A percentile compares a stretch with the other conserved stretches of the same genome.
phyloP scores from a whole-genome alignment of 495 filamentous ascomycete species.

The Penicillium paxilli region DNA sequence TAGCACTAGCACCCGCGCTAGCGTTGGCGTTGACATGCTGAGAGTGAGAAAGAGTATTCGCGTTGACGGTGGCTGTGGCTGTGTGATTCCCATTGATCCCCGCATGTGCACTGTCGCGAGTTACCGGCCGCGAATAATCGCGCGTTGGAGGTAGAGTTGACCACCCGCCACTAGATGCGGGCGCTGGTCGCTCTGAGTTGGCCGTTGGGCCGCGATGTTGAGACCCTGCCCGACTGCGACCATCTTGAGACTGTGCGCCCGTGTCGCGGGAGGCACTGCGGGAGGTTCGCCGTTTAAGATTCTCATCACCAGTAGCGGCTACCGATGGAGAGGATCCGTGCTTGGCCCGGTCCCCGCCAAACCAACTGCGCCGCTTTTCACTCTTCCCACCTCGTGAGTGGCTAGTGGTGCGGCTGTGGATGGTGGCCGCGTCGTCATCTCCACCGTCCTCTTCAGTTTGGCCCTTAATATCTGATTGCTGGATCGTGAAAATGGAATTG shows the following conservation, averaged over 20 bases:
- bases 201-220: slow-evolving; percentile 25
- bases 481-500: slow-evolving; percentile 39
- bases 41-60: not conserved
- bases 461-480: slow-evolving; percentile 24
- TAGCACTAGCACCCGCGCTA: slow-evolving; percentile 1
- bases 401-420: slow-evolving; percentile 44
- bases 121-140: slow-evolving; percentile 40
- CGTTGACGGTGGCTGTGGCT: slow-evolving; percentile 2
- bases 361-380: slow-evolving; percentile 43
- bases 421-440: slow-evolving; percentile 44
- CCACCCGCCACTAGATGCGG: slow-evolving; percentile 35
- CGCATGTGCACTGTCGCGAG: slow-evolving; percentile 26
- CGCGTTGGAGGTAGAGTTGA: slow-evolving; percentile 39
- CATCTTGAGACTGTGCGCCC: slow-evolving; percentile 33
- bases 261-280: slow-evolving; percentile 34
- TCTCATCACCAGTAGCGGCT: slow-evolving; percentile 27
- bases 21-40: slow-evolving; percentile 6
- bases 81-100: slow-evolving; percentile 1
- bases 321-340: slow-evolving; percentile 38
- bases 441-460: slow-evolving; percentile 29
- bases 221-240: slow-evolving; percentile 31
- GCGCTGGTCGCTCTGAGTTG: slow-evolving; percentile 22
- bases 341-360: slow-evolving; percentile 39
- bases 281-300: slow-evolving; percentile 29
- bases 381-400: slow-evolving; percentile 39